Evolutionary conservation across 2,329 filamentous ascomycete species (phyloP).

Genomic region (Aspergillus phoenicis): DNA sequence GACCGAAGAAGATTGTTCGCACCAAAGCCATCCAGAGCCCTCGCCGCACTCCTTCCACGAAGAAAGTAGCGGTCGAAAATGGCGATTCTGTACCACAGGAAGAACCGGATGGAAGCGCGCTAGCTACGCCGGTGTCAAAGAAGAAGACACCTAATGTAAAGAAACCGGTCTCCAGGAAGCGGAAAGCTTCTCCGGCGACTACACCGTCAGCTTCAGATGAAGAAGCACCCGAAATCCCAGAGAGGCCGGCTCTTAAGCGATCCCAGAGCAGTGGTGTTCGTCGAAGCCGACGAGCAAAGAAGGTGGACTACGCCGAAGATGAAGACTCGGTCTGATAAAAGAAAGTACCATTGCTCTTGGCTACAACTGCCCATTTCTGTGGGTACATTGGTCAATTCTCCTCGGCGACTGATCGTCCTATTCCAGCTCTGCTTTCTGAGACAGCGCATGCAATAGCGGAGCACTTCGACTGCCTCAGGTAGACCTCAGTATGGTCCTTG

Average conservation of each 20-base stretch:
- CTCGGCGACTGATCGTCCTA: too few relatives aligned
- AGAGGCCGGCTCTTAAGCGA: conserved; percentile 15
- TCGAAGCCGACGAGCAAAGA: conserved; percentile 36
- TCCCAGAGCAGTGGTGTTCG: conserved; percentile 20
- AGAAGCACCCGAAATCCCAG: conserved; percentile 14
- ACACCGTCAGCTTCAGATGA: conserved; percentile 33
- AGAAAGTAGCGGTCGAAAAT: conserved; percentile 20
- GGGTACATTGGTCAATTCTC: too few relatives aligned
- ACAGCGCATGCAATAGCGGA: too few relatives aligned
- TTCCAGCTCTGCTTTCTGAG: too few relatives aligned
- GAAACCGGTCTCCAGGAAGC: conserved; percentile 31
- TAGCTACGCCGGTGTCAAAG: conserved; percentile 25
- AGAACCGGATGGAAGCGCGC: conserved; percentile 9
- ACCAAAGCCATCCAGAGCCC: conserved; percentile 27
- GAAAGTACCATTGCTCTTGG: too few relatives aligned
- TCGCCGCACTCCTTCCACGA: conserved; percentile 19
- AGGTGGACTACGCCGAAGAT: conserved; percentile 40
- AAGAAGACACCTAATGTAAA: conserved; percentile 18
- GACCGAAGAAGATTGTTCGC: conserved; percentile 67
- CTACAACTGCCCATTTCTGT: too few relatives aligned
- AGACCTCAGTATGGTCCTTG: too few relatives aligned
- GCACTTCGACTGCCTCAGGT: too few relatives aligned
- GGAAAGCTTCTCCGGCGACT: conserved; percentile 32
- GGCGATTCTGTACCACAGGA: conserved; percentile 5
- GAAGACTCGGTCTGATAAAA: conserved; percentile 24